A percentile compares a stretch with the other conserved stretches of the same genome.
Evolutionary conservation across 441 rosid species (phyloP).

Genomic region (Mallotus japonicus): DNA sequence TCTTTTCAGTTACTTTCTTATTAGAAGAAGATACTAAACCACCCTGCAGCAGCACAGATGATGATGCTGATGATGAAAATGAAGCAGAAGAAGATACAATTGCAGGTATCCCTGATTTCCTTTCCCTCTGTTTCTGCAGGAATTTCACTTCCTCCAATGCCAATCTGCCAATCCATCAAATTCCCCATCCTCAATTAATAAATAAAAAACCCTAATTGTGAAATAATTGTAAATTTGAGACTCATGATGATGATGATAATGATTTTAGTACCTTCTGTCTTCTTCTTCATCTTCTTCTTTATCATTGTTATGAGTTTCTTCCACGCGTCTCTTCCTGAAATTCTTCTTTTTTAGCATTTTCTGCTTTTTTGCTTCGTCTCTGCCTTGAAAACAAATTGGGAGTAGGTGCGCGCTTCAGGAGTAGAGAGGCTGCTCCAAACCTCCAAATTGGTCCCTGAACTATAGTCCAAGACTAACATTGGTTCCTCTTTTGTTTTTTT

Average conservation of each 20-base stretch:
- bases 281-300: slow-evolving; percentile 72
- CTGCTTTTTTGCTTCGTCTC: not conserved
- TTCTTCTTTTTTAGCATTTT: slow-evolving; percentile 59
- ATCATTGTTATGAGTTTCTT: slow-evolving; percentile 32
- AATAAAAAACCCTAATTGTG: slow-evolving; percentile 33
- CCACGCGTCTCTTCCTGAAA: slow-evolving; percentile 69
- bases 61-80: not conserved
- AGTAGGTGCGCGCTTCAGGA: no score
- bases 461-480: no score
- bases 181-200: not conserved
- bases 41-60: slow-evolving; percentile 16
- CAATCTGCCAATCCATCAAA: slow-evolving; percentile 34
- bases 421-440: no score
- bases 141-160: slow-evolving; percentile 91
- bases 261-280: slow-evolving; percentile 59
- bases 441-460: no score
- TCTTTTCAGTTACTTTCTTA: slow-evolving; percentile 55
- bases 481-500: no score
- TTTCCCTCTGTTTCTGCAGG: slow-evolving; percentile 89
- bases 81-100: slow-evolving; percentile 8
- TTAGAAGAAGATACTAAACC: slow-evolving; percentile 22
- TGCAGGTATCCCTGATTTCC: slow-evolving; percentile 74
- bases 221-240: not conserved
- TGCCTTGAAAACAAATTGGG: no score
- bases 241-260: no score